phyloP scores from a whole-genome alignment of 306 rosid genomes.

The Dalbergia oliveri region DNA sequence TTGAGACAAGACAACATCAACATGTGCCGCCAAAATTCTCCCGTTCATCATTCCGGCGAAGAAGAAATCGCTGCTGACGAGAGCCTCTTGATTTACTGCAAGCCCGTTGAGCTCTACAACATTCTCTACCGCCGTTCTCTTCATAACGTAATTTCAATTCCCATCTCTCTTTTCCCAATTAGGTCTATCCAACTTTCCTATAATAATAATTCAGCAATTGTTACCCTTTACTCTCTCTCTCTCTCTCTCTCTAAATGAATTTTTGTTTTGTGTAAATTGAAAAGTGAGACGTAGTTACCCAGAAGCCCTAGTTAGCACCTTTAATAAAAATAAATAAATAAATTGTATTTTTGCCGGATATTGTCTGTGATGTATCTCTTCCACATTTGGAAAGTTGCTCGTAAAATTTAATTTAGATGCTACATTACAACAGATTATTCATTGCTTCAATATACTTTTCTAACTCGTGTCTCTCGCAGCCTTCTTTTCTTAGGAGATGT shows the following conservation, averaged over 20 bases:
- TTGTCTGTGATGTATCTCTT: constrained; percentile 27
- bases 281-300: too few relatives aligned
- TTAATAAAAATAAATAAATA: constrained; percentile 1
- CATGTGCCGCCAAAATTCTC: constrained; percentile 87
- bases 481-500: constrained; percentile 84
- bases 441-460: constrained; percentile 15
- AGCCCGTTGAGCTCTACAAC: constrained; percentile 96
- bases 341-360: constrained; percentile 14
- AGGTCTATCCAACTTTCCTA: constrained; percentile 7
- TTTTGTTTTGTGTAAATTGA: too few relatives aligned
- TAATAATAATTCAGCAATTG: neutral
- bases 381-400: constrained; percentile 26
- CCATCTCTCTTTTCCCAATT: constrained; percentile 5
- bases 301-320: constrained; percentile 2
- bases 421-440: constrained; percentile 14
- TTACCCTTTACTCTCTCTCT: neutral
- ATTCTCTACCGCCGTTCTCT: constrained; percentile 85
- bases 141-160: constrained; percentile 64
- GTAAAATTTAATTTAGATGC: constrained; percentile 17
- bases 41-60: constrained; percentile 68
- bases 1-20: neutral
- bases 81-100: constrained; percentile 89
- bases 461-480: constrained; percentile 69
- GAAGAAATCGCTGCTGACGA: constrained; percentile 80
- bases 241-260: too few relatives aligned